A percentile compares a stretch with the other conserved stretches of the same genome.
These are phyloP conservation scores for Prinsepia uniflora DNA, from an alignment of 306 rosid species.

Conservation along the genomic window DNA sequence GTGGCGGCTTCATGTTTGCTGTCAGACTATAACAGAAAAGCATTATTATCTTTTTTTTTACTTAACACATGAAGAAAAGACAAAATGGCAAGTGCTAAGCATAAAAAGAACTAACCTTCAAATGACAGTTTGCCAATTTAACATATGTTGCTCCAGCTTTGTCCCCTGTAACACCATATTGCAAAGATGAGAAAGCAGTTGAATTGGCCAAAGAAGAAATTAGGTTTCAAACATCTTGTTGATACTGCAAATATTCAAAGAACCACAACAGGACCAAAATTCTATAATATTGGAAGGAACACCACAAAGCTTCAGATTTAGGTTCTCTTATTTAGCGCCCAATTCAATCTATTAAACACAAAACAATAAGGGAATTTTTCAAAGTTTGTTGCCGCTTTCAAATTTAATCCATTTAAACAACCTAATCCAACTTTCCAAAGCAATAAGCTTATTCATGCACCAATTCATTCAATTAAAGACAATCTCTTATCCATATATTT, in stretches of 20 bases:
- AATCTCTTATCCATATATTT: background rate
- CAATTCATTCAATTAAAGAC: slow-evolving; percentile 5
- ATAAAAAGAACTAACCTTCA: slow-evolving; percentile 52
- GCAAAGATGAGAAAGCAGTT: slow-evolving; percentile 22
- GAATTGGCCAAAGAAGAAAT: slow-evolving; percentile 1
- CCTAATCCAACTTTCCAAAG: background rate
- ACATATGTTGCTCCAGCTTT: slow-evolving; percentile 69
- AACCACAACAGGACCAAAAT: background rate
- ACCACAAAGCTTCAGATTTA: background rate
- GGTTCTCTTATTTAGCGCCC: background rate
- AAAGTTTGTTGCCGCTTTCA: background rate
- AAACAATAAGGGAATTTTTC: background rate
- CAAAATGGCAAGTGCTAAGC: background rate
- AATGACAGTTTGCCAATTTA: slow-evolving; percentile 75
- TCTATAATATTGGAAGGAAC: background rate
- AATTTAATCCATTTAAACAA: background rate
- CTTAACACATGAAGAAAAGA: background rate
- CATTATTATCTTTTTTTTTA: background rate
- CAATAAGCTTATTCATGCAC: background rate
- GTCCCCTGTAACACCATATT: slow-evolving; percentile 58
- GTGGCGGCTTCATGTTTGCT: slow-evolving; percentile 96
- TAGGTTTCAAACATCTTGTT: background rate
- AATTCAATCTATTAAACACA: background rate
- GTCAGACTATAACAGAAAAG: slow-evolving; percentile 49
- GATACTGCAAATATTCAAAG: background rate